Evolutionary conservation across 2,329 filamentous ascomycete species (phyloP), one percentile per base, ranked within the genome.

Genomic region (Paraphoma sp.): DNA sequence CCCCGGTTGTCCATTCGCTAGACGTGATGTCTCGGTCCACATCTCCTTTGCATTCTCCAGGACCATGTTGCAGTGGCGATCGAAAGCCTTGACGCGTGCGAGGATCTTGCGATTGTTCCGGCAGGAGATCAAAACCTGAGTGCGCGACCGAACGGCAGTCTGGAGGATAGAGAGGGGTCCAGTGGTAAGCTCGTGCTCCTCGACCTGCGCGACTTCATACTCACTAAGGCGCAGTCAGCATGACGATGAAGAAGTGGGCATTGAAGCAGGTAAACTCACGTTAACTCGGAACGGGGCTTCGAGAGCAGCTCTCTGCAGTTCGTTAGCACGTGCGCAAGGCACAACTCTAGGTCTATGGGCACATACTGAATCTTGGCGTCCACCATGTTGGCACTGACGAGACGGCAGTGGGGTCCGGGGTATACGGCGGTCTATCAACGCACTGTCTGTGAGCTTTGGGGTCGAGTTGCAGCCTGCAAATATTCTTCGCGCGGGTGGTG

Each of bases 51-150:
- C 93, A 68, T 97, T 97, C 83, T 97, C 93, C 46, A 97, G 83
- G 3, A 97, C 91, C 95, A 99, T 98, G 82, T 99, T 99, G 86
- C 93, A 98, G 81, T 99, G 95, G 59, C 95, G 86, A 80, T 99
- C 95, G 77, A 99, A 99, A 6, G 95, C 95, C 84, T 99, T 99
- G 74, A 99, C 94, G 63, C 95, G 90, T 49, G 94, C 95, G 53
- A 99, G 89, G 46, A 99, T 86, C 84, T 99, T 99, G 80, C 94
- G 91, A 84, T 98, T 98, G 86, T 97, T 97, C 66, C 95, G 93
- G 81, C 94, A 94, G 52, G 92, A 97, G 75, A 99, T 97, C 64
- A 99, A 87, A 61, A 99, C 94, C 81, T 98, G 95, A 43, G 90
- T 91, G 82, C 97, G 94, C 64, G 90, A 91, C 76, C 93, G 91